phyloP scores from a whole-genome alignment of 768 basidiomycete genomes.

The Grammothele lineata region DNA sequence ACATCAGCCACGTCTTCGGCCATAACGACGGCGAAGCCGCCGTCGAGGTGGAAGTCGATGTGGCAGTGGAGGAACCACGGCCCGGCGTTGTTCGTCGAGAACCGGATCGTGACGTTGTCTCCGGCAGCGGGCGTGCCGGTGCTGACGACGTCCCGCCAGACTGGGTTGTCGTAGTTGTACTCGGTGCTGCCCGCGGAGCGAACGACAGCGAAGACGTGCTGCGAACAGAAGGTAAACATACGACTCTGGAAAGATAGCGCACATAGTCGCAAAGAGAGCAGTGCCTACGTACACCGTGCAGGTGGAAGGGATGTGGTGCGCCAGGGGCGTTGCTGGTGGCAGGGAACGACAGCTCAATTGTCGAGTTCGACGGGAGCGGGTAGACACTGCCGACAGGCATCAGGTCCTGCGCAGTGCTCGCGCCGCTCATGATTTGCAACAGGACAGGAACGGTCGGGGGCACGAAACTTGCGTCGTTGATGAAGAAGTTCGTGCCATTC shows the following conservation, averaged over 20 bases:
- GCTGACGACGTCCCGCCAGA: constrained; percentile 28
- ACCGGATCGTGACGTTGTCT: background rate
- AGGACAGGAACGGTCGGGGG: constrained; percentile 42
- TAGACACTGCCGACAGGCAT: constrained; percentile 40
- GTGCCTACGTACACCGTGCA: constrained; percentile 37
- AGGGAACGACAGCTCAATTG: constrained; percentile 41
- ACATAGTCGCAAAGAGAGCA: constrained; percentile 35
- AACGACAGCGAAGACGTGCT: constrained; percentile 36
- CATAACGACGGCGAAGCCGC: constrained; percentile 38
- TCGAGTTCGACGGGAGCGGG: constrained; percentile 40
- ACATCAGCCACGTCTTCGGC: constrained; percentile 29
- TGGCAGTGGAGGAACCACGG: constrained; percentile 48
- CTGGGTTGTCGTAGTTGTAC: constrained; percentile 34
- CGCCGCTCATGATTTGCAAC: constrained; percentile 46
- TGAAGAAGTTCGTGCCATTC: constrained; percentile 24
- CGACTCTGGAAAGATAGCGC: constrained; percentile 40
- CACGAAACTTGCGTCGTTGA: constrained; percentile 29
- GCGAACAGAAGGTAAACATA: background rate
- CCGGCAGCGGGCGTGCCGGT: constrained; percentile 12
- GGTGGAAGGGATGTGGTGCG: constrained; percentile 37
- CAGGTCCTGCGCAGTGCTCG: constrained; percentile 33
- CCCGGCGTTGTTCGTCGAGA: constrained; percentile 76
- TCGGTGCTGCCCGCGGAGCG: constrained; percentile 28
- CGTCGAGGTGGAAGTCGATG: constrained; percentile 66
- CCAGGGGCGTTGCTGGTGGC: constrained; percentile 24